These are phyloP conservation scores for Emericellopsis terricola DNA, from an alignment of 495 filamentous ascomycete species.

Conservation along the genomic window DNA sequence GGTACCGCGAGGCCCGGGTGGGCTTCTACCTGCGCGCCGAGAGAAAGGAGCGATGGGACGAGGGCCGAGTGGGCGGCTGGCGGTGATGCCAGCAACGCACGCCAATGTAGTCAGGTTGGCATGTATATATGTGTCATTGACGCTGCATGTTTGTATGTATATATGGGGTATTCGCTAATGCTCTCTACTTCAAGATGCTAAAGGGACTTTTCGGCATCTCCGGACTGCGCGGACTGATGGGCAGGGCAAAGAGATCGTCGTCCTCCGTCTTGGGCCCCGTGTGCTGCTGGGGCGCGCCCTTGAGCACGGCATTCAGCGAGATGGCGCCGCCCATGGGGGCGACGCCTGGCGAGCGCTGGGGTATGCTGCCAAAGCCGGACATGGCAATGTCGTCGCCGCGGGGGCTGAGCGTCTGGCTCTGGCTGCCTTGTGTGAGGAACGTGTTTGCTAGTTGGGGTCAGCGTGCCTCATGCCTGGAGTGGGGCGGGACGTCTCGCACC, in stretches of 20 bases:
- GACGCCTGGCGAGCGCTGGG: conserved; percentile 15
- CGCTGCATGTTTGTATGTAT: too few species aligned
- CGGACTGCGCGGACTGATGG: conserved; percentile 61
- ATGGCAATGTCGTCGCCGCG: conserved; percentile 46
- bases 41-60: conserved; percentile 82
- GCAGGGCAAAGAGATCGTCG: conserved; percentile 64
- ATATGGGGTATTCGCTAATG: too few species aligned
- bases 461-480: not conserved
- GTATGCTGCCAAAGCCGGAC: conserved; percentile 41
- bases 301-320: conserved; percentile 29
- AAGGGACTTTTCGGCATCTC: conserved; percentile 65
- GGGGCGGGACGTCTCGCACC: not conserved
- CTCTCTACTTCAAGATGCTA: too few species aligned
- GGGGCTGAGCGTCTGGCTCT: conserved; percentile 35
- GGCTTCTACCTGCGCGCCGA: conserved; percentile 58
- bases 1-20: conserved; percentile 61
- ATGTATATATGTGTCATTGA: not conserved
- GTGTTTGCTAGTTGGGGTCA: conserved; percentile 1
- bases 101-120: not conserved
- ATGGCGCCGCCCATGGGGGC: conserved; percentile 13
- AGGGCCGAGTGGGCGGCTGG: conserved; percentile 86
- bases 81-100: conserved; percentile 32
- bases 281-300: conserved; percentile 11
- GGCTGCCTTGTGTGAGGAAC: conserved; percentile 1
- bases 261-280: conserved; percentile 38